These are phyloP conservation scores for Hysterium pulicare DNA, from an alignment of 2,329 filamentous ascomycete species.

Conservation along the genomic window DNA sequence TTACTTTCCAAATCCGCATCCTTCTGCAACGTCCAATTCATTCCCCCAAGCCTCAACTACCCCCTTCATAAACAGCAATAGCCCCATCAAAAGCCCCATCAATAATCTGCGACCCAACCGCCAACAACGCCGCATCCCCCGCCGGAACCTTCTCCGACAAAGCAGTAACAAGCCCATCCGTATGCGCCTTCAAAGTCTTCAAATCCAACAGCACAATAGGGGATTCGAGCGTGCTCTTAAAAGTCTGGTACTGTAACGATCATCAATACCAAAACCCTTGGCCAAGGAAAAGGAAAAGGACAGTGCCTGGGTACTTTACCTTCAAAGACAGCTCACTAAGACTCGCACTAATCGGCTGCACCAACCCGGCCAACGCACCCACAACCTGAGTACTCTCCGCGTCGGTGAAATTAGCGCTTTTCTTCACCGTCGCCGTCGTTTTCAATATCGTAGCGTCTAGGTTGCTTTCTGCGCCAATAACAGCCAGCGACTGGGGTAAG, in stretches of 20 bases:
- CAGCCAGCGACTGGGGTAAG: conserved; percentile 18
- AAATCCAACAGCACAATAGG: conserved; percentile 20
- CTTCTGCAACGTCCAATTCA: too few species aligned
- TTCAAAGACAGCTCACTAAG: conserved; percentile 14
- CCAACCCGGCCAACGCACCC: conserved; percentile 10
- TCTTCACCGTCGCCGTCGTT: conserved; percentile 10
- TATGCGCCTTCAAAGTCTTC: conserved; percentile 20
- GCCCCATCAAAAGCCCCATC: conserved; percentile 18
- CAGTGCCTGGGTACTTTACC: conserved; percentile 5
- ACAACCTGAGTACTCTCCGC: conserved; percentile 17
- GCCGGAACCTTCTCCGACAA: conserved; percentile 15
- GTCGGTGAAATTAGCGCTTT: conserved; percentile 15
- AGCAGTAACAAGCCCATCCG: conserved; percentile 15
- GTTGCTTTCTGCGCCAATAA: conserved; percentile 15
- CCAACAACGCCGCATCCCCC: conserved; percentile 10
- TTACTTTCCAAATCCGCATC: too few species aligned
- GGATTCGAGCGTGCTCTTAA: conserved; percentile 19
- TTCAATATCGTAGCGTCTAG: conserved; percentile 17
- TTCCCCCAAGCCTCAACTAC: neutral
- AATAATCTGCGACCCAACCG: conserved; percentile 10
- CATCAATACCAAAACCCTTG: neutral
- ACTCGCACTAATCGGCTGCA: conserved; percentile 14
- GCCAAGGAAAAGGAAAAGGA: neutral
- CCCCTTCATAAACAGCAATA: conserved; percentile 15
- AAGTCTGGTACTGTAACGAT: conserved; percentile 14